phyloP scores from a whole-genome alignment of 139 green algal species.

The Chara braunii region DNA sequence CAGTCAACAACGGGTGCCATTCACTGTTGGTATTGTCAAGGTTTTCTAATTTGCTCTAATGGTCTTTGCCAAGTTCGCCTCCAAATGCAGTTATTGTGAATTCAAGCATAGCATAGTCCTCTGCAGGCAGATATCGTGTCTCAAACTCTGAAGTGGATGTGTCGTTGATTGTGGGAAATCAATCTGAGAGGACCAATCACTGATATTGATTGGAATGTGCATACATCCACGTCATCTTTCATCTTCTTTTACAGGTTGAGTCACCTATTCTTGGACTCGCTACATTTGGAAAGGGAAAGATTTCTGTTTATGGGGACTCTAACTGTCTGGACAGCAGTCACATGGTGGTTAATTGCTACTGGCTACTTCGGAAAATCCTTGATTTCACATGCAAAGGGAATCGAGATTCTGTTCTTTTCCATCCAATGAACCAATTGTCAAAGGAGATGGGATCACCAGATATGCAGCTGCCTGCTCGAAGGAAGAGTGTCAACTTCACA shows the following conservation, averaged over 20 bases:
- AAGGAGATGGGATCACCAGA: not conserved
- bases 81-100: too few species aligned
- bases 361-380: conserved; percentile 29
- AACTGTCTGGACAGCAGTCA: conserved; percentile 84
- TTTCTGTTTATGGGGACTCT: conserved; percentile 75
- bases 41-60: too few species aligned
- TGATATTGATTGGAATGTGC: too few species aligned
- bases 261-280: conserved; percentile 24
- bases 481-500: conserved; percentile 28
- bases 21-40: too few species aligned
- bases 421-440: not conserved
- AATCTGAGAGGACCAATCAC: too few species aligned
- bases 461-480: conserved; percentile 4
- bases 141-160: too few species aligned
- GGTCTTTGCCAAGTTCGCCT: too few species aligned
- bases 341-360: conserved; percentile 26
- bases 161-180: too few species aligned
- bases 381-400: conserved; percentile 1
- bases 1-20: too few species aligned
- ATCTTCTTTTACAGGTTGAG: conserved; percentile 9
- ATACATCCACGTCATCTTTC: too few species aligned
- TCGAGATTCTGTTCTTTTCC: conserved; percentile 12
- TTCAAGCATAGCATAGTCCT: too few species aligned
- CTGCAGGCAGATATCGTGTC: too few species aligned
- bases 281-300: conserved; percentile 47